Evolutionary conservation across 225 moss, liverwort and hornwort genomes (phyloP), one percentile per base, ranked within the genome.

Genomic region (Bryum argenteum): DNA sequence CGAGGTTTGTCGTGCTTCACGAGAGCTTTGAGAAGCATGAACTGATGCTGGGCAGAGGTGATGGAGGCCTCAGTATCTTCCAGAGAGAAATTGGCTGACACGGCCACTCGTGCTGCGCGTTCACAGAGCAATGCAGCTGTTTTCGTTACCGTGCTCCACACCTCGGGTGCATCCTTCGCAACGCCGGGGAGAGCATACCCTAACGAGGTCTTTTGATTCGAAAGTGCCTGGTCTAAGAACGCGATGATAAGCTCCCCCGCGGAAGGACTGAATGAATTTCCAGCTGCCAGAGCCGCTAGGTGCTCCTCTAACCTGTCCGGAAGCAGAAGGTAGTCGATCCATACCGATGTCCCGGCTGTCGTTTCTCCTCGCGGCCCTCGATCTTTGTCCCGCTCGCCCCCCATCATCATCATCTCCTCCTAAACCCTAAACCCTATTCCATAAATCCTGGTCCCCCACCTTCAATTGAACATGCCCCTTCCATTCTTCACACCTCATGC

Each of bases 301-400:
- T 98, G 91, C 70, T 98, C 94, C 79, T 98, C 97, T 53, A 98
- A 82, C 79, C 84, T 98, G 78, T 88, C 75, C 8, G 97, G 94
- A 20, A 98, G 92, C 64, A 98, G 80, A 64, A 98, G 57, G 75
- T 88, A 98, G 61, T 98, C 97, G 66, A 98, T 98, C 97, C 94
- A 98, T 59, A 98, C 77, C 45, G 97, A 98, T 20, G 81, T 76
- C 50, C 77, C 81, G 61, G 89, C 91, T 61, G 84, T 84, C 65
- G 83, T 82, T 63, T 96, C 96, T 54, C 91, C 91, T 17, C 96
- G 93, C 59, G 84, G 80, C 55, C 80, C 89, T 75, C 95, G 84
- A 62, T 95, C 94, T 75, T 85, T 85, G 75, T 93, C 95, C 70
- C 91, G 84, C 71, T 92, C 92, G 72, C 71, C 79, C 64, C 68